Conservation (phyloP, 106 monocot genomes). For the Phalaenopsis aphrodite region DNA sequence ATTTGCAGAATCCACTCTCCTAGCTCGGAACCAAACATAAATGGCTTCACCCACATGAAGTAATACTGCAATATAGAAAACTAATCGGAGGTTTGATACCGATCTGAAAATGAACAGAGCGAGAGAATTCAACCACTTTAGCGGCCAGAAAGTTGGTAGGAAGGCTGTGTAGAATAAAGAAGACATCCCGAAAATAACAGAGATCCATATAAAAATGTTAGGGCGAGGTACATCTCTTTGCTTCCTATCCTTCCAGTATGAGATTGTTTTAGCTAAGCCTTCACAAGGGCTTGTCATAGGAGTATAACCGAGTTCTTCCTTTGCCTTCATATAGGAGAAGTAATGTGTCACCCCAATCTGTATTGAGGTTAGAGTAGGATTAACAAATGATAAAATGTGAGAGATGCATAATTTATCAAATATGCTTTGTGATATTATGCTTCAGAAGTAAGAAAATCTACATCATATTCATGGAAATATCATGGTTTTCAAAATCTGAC, state of each 20-base stretch:
- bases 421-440: too few relatives aligned
- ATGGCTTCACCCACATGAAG: slow-evolving; percentile 61
- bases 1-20: slow-evolving; percentile 65
- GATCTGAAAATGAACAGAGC: slow-evolving; percentile 56
- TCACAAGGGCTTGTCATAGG: slow-evolving; percentile 71
- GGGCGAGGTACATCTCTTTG: slow-evolving; percentile 74
- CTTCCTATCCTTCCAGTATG: slow-evolving; percentile 76
- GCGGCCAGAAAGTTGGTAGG: slow-evolving; percentile 57
- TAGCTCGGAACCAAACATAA: slow-evolving; percentile 71
- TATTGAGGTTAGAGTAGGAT: background rate
- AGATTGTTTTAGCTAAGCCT: slow-evolving; percentile 65
- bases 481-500: too few relatives aligned
- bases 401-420: too few relatives aligned
- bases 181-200: slow-evolving; percentile 39
- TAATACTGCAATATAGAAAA: slow-evolving; percentile 32
- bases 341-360: slow-evolving; percentile 97
- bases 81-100: slow-evolving; percentile 24
- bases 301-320: slow-evolving; percentile 75
- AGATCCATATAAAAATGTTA: slow-evolving; percentile 46
- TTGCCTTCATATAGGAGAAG: slow-evolving; percentile 85
- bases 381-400: too few relatives aligned
- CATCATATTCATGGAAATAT: too few relatives aligned
- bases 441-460: too few relatives aligned
- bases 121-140: slow-evolving; percentile 25
- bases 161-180: slow-evolving; percentile 50